Percentiles rank a stretch among this genome's conserved stretches.
These are phyloP conservation scores for Thelephora aurantiotincta DNA, from an alignment of 768 basidiomycete species.

Conservation along the genomic window DNA sequence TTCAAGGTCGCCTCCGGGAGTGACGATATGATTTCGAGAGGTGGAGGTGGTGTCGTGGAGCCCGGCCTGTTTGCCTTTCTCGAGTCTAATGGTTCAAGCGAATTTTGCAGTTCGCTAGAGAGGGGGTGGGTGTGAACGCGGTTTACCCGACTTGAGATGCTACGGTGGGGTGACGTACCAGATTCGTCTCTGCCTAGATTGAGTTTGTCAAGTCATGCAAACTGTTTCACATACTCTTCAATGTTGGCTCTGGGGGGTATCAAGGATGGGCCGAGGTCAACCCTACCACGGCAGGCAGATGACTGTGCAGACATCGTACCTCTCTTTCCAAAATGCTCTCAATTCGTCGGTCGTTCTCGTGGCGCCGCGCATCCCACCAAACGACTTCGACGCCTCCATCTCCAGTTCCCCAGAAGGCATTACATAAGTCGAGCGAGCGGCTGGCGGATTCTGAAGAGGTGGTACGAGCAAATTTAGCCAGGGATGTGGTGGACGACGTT, in stretches of 20 bases:
- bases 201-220: slow-evolving; percentile 66
- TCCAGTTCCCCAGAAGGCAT: slow-evolving; percentile 85
- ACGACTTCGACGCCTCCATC: slow-evolving; percentile 90
- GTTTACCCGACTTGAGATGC: not conserved
- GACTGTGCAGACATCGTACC: slow-evolving; percentile 34
- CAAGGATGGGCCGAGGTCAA: too few relatives aligned
- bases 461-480: slow-evolving; percentile 52
- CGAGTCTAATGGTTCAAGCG: slow-evolving; percentile 68
- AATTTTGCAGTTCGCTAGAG: slow-evolving; percentile 62
- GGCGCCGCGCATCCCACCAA: slow-evolving; percentile 83
- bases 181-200: slow-evolving; percentile 81
- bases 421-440: slow-evolving; percentile 79
- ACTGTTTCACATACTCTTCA: slow-evolving; percentile 86
- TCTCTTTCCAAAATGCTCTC: slow-evolving; percentile 82
- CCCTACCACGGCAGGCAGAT: too few relatives aligned
- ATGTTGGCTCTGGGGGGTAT: slow-evolving; percentile 51
- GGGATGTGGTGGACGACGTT: slow-evolving; percentile 71
- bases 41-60: slow-evolving; percentile 34
- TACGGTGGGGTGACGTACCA: slow-evolving; percentile 44
- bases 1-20: too few relatives aligned
- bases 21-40: too few relatives aligned
- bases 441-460: slow-evolving; percentile 32
- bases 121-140: not conserved
- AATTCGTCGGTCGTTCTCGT: slow-evolving; percentile 81
- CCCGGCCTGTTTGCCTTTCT: slow-evolving; percentile 72